Evolutionary conservation across 192 early-diverging fungal species (phyloP), one percentile per base, ranked within the genome.

Genomic region (Chytriomyces sp.): DNA sequence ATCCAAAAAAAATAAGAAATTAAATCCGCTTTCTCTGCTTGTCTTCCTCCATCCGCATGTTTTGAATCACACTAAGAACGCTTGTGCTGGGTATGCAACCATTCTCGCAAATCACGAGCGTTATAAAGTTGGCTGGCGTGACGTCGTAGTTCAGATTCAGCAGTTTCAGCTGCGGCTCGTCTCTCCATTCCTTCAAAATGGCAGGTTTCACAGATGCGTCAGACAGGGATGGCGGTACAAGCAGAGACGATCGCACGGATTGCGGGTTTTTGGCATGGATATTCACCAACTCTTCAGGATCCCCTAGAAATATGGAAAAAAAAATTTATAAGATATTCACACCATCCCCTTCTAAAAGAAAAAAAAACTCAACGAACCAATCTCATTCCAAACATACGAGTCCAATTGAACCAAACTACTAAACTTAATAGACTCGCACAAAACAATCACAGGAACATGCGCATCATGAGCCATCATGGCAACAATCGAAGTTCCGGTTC

Each of bases 401-500:
- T 99, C 98, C 23, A 99, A 83, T 82, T 96, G 94, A 45, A 94
- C 92, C 11, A 90, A 86, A 50, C 97, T 94, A 69, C 90, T 91
- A 74, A 99, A 98, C 86, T 99, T 99, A 85, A 96, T 97, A 2
- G 92, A 94, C 82, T 98, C 97, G 80, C 96, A 96, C 66, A 92
- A 87, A 6, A 95, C 94, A 82, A 99, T 96, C 24, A 99, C 95
- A 7, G 97, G 97, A n/a, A 98, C 89, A 80, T 94, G 89, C 62
- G 86, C 87, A 60, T 94, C 92, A 72, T 91, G 89, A 0, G 98
- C 98, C 43, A 92, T 87, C 92, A 97, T 93, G 7, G 94, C 93
- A 6, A 97, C 93, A 76, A 95, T 87, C 20, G 98, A 91, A 5
- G 95, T 97, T 11, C 97, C 97, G 3, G 92, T 90, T 45, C 97